Conservation (phyloP, 148 eudicot species). For the Beta vulgaris region DNA sequence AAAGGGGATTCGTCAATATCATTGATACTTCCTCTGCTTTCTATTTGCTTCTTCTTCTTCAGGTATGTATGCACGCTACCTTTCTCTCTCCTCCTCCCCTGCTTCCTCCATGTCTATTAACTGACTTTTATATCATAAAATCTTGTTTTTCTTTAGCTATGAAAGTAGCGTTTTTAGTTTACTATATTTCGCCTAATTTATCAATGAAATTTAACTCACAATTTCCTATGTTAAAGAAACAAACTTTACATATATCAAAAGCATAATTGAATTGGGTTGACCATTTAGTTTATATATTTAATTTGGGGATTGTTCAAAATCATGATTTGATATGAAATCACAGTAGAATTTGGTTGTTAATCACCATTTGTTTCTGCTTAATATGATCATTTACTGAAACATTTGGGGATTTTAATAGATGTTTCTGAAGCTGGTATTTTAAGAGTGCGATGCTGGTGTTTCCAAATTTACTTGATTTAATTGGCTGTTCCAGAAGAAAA, state of each 20-base stretch:
- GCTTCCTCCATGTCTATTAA: not conserved
- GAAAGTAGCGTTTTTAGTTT: not conserved
- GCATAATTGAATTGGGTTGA: not conserved
- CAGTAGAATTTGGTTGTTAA: constrained; percentile 3
- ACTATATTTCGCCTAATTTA: not conserved
- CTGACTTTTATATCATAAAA: not conserved
- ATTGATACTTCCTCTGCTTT: not conserved
- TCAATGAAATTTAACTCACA: not conserved
- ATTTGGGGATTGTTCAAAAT: constrained; percentile 1
- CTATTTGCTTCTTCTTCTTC: not conserved
- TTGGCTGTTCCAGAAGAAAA: not conserved
- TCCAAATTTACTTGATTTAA: not conserved
- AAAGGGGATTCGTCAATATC: not conserved
- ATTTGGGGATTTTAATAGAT: not conserved
- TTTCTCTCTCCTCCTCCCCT: not conserved
- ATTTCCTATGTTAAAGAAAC: not conserved
- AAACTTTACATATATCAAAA: too few relatives aligned
- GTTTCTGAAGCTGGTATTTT: not conserved
- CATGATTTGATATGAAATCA: not conserved
- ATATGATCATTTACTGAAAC: not conserved
- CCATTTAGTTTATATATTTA: not conserved
- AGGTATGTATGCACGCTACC: constrained; percentile 11
- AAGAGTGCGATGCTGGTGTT: not conserved
- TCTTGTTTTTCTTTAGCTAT: not conserved
- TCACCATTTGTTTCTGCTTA: not conserved